A percentile compares a stretch with the other conserved stretches of the same genome.
phyloP scores from a whole-genome alignment of 2,329 filamentous ascomycete species.

The Fusarium multiceps region DNA sequence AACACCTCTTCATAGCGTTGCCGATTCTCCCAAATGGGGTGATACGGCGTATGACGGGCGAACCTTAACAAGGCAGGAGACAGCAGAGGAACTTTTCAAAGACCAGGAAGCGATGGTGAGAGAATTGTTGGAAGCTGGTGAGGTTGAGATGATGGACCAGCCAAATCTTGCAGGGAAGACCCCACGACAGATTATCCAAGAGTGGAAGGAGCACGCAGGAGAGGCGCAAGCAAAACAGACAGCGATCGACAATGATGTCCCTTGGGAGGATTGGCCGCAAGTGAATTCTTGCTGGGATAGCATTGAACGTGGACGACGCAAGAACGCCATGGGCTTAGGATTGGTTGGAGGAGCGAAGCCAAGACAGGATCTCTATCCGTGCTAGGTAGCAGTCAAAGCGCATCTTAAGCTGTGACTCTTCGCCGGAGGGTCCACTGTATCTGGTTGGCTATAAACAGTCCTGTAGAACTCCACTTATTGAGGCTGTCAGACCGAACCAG shows the following conservation, averaged over 20 bases:
- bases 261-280: not conserved
- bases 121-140: not conserved
- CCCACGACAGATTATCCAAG: not conserved
- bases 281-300: fast-evolving
- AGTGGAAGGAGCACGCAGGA: not conserved
- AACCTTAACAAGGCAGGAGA: not conserved
- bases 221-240: fast-evolving
- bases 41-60: not conserved
- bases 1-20: not conserved
- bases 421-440: no score
- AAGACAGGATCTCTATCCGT: not conserved
- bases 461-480: no score
- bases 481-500: no score
- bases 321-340: no score
- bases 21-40: not conserved
- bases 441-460: no score
- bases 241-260: not conserved
- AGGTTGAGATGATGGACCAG: not conserved
- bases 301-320: fast-evolving
- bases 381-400: no score
- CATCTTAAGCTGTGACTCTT: no score
- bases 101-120: not conserved
- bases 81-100: not conserved
- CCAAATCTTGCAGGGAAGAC: not conserved
- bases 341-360: fast-evolving